phyloP scores from a whole-genome alignment of 306 rosid genomes.

The Prunus kanzakura region DNA sequence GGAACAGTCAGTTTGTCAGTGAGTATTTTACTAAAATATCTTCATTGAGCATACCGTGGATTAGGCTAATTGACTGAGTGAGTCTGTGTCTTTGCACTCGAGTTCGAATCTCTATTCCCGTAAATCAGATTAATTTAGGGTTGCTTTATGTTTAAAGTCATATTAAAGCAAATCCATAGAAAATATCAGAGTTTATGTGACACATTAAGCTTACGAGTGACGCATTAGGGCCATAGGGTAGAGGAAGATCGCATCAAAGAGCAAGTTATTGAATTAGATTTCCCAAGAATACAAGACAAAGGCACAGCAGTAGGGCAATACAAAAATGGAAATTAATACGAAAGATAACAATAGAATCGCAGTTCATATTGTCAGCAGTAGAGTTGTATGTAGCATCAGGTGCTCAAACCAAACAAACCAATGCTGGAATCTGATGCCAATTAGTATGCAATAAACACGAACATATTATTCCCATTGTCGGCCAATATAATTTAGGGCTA shows the following conservation, averaged over 20 bases:
- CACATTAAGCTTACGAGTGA: not conserved
- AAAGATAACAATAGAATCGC: not conserved
- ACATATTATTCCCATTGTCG: conserved; percentile 38
- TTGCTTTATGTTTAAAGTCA: no score
- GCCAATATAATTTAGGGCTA: conserved; percentile 23
- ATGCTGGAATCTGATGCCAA: conserved; percentile 28
- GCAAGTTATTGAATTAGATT: not conserved
- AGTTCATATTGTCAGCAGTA: not conserved
- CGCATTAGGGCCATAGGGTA: not conserved
- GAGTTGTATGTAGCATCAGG: not conserved
- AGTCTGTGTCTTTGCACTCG: no score
- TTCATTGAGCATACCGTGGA: no score
- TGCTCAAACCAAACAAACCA: conserved; percentile 4
- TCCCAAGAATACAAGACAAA: not conserved
- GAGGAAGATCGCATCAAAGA: conserved; percentile 1
- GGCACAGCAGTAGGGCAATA: not conserved
- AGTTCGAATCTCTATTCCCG: no score
- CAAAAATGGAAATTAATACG: not conserved
- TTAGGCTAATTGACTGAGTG: no score
- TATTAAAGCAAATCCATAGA: no score
- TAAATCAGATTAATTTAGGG: no score
- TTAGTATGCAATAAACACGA: conserved; percentile 18
- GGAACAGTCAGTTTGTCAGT: not conserved
- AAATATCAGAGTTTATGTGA: not conserved
- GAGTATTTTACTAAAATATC: not conserved